phyloP scores from a whole-genome alignment of 2,329 filamentous ascomycete genomes.

The Aspergillus unguis region DNA sequence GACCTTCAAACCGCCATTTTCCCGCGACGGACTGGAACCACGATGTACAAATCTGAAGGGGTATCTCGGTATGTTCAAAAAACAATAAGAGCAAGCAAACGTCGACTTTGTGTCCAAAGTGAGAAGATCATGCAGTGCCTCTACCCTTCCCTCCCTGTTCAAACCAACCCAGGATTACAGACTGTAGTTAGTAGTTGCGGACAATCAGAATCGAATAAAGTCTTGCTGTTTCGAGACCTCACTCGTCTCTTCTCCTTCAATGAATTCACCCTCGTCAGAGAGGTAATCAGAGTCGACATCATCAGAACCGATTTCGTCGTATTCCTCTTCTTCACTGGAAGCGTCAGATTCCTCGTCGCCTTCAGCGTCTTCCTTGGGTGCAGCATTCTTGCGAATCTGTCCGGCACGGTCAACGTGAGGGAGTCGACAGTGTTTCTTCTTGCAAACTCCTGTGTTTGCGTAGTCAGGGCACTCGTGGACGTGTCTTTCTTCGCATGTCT shows the following conservation, averaged over 20 bases:
- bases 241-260: constrained; percentile 40
- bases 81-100: neutral
- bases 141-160: neutral
- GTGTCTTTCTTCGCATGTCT: constrained; percentile 74
- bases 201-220: constrained; percentile 48
- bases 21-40: neutral
- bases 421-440: constrained; percentile 74
- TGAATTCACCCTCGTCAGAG: constrained; percentile 42
- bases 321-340: constrained; percentile 73
- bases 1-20: neutral
- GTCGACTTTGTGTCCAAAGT: constrained; percentile 1
- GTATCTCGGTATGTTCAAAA: constrained; percentile 11
- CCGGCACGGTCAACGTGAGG: constrained; percentile 86
- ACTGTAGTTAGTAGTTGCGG: constrained; percentile 19
- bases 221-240: constrained; percentile 54
- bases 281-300: constrained; percentile 66
- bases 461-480: constrained; percentile 93
- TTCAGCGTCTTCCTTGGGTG: constrained; percentile 42
- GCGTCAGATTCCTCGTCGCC: constrained; percentile 63
- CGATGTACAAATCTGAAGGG: constrained; percentile 11
- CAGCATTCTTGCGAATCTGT: constrained; percentile 61
- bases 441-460: constrained; percentile 83
- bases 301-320: constrained; percentile 64
- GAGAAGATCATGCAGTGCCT: neutral
- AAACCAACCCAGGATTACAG: constrained; percentile 11